Percentiles rank a stretch among this genome's conserved stretches.
Evolutionary conservation across 495 filamentous ascomycete species (phyloP).

Genomic region (Aspergillus funiculosus): DNA sequence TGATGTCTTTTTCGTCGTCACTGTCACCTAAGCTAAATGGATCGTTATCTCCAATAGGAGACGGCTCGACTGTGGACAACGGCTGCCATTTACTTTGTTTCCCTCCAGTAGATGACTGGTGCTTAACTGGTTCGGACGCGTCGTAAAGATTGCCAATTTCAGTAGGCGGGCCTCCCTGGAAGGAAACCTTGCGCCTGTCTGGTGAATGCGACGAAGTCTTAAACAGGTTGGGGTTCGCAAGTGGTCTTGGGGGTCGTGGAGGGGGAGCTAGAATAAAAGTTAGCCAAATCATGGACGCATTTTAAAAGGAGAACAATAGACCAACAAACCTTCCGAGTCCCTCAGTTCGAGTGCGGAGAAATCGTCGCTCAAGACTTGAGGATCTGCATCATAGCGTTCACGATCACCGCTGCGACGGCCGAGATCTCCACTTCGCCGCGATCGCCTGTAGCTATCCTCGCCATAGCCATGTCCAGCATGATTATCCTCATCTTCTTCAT

Average conservation of each 20-base stretch:
- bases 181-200: constrained; percentile 69
- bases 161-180: constrained; percentile 66
- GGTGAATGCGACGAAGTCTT: constrained; percentile 58
- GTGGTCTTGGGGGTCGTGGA: constrained; percentile 54
- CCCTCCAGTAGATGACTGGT: constrained; percentile 36
- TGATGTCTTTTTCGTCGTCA: constrained; percentile 84
- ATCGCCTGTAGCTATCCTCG: constrained; percentile 31
- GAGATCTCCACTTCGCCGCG: constrained; percentile 52
- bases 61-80: constrained; percentile 77
- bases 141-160: constrained; percentile 76
- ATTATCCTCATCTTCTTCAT: constrained; percentile 55
- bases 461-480: constrained; percentile 45
- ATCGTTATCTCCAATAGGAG: constrained; percentile 83
- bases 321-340: constrained; percentile 60
- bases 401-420: constrained; percentile 71
- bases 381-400: constrained; percentile 93
- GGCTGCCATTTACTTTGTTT: constrained; percentile 97
- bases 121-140: constrained; percentile 49
- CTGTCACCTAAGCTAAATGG: constrained; percentile 96
- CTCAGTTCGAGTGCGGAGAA: constrained; percentile 84
- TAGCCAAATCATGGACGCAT: constrained; percentile 3
- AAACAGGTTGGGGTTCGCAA: constrained; percentile 74
- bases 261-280: constrained; percentile 36
- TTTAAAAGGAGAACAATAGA: constrained; percentile 3
- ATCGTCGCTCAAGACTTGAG: constrained; percentile 80